Evolutionary conservation across 345 rosid genomes (phyloP), one percentile per base, ranked within the genome.

Genomic region (Iberis pinnata): DNA sequence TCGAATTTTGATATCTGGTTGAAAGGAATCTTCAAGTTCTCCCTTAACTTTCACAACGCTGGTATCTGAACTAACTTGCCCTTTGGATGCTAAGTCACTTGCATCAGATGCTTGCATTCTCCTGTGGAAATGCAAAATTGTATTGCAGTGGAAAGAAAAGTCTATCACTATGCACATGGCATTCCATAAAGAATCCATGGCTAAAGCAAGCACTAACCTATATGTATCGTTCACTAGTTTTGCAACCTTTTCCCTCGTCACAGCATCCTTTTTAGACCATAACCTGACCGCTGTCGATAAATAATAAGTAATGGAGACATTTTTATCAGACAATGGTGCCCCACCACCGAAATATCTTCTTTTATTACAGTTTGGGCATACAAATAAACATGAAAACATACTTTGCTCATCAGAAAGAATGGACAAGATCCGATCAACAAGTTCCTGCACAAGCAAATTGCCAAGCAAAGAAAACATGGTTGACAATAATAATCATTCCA

Each of bases 21-120:
- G 78, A 60, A 46, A 66, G 47, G 76, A 53, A 50, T 80, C 88
- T 46, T 77, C 89, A 1, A 31, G 29, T 42, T 88, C 93, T 40
- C 73, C 88, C 68, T 78, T 78, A 55, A 73, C 56, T 71, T 74
- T 78, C 18, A 76, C 46, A 69, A 59, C 77, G 71, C 89, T 80
- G 64, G 73, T 71, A 56, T 85, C 85, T 52, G 88, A 72, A 42
- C 69, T 75, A 45, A 69, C 79, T 60, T 68, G 86, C 35, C 80
- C 89, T 70, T 78, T 85, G 42, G 93, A 84, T 45, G 88, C 83
- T 53, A 80, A 71, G 56, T 85, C 95, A 53, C 74, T 58, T 45
- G 87, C 88, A 61, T 89, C 93, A 63, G 95, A 77, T 26, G 81
- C 77, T 77, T 85, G 95, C 95, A 88, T 80, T 72, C 80, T 85